phyloP scores from a whole-genome alignment of 768 basidiomycete species.

The Mycena epipterygia region DNA sequence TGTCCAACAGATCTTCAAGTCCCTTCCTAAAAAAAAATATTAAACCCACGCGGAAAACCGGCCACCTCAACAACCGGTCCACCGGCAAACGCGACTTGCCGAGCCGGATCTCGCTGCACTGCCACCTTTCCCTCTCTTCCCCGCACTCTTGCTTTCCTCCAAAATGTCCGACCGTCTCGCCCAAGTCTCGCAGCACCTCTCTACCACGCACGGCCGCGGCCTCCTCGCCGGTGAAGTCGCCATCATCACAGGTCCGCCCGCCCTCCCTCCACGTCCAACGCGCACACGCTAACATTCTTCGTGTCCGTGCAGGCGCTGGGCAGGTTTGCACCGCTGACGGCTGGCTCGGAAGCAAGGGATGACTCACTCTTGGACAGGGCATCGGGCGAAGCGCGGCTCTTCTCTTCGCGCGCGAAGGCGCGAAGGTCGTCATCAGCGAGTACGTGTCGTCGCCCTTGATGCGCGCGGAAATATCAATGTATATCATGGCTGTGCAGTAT shows the following conservation, averaged over 20 bases:
- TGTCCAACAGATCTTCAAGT: too few relatives aligned
- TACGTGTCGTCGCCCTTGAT: conserved; percentile 48
- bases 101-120: not conserved
- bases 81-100: not conserved
- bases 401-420: conserved; percentile 87
- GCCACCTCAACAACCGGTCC: too few relatives aligned
- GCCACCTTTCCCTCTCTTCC: not conserved
- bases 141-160: not conserved
- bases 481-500: conserved; percentile 74
- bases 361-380: conserved; percentile 60
- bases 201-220: conserved; percentile 66
- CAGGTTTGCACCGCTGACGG: too few relatives aligned
- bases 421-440: conserved; percentile 90
- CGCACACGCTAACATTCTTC: not conserved
- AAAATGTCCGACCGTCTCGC: conserved; percentile 70
- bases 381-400: conserved; percentile 84
- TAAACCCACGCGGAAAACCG: too few relatives aligned
- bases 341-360: too few relatives aligned
- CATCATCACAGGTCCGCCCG: conserved; percentile 81
- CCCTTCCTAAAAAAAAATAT: too few relatives aligned
- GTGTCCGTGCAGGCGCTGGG: conserved; percentile 69
- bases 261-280: not conserved
- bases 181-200: conserved; percentile 80
- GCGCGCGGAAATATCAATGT: not conserved
- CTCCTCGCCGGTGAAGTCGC: conserved; percentile 84